phyloP scores from a whole-genome alignment of 78 protist genomes.

The Pigoraptor vietnamica region DNA sequence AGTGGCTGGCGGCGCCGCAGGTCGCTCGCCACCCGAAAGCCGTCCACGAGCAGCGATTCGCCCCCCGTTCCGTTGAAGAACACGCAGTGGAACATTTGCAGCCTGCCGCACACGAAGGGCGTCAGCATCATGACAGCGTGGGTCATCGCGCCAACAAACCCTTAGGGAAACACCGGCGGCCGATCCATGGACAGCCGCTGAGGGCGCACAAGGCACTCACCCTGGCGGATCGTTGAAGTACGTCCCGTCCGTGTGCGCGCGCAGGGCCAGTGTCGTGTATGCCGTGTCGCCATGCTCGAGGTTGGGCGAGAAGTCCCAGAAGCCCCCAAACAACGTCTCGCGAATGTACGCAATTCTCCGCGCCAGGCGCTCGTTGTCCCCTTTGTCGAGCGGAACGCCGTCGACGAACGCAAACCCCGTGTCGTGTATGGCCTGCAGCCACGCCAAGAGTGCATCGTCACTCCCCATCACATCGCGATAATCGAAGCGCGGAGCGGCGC shows the following conservation, averaged over 20 bases:
- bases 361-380: not conserved
- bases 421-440: not conserved
- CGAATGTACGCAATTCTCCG: not conserved
- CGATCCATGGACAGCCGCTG: too few relatives aligned
- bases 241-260: slow-evolving; percentile 25
- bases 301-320: slow-evolving; percentile 15
- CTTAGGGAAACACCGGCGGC: too few relatives aligned
- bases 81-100: slow-evolving; percentile 27
- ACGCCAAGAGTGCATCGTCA: not conserved
- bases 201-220: not conserved
- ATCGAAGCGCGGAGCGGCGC: not conserved
- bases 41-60: slow-evolving; percentile 21
- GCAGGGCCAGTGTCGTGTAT: slow-evolving; percentile 15
- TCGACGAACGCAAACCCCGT: not conserved
- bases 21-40: not conserved
- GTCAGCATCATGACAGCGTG: not conserved
- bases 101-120: not conserved
- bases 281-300: slow-evolving; percentile 24
- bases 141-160: too few relatives aligned
- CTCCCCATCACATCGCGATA: not conserved
- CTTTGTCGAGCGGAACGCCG: not conserved
- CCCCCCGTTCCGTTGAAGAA: slow-evolving; percentile 22
- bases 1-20: not conserved
- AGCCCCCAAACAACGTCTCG: not conserved
- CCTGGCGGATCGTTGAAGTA: slow-evolving; percentile 28